Percentiles rank a stretch among this genome's conserved stretches.
phyloP scores from a whole-genome alignment of 2,329 filamentous ascomycete genomes.

The Gremmenia infestans region DNA sequence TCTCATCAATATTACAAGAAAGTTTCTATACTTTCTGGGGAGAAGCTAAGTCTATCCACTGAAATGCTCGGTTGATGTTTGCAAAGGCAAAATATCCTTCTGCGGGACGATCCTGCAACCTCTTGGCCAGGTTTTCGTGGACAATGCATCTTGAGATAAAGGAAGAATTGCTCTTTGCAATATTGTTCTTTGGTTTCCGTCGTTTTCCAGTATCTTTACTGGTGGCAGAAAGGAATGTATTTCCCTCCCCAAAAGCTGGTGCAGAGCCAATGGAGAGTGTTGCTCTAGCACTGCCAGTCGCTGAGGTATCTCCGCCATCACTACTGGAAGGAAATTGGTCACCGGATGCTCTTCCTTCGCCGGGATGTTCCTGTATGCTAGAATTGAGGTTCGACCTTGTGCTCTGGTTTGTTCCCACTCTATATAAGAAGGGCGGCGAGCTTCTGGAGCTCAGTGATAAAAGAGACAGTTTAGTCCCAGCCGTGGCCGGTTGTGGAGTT shows the following conservation, averaged over 20 bases:
- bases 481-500: slow-evolving; percentile 73
- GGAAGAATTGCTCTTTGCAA: slow-evolving; percentile 96
- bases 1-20: neutral
- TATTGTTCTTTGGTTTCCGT: slow-evolving; percentile 95
- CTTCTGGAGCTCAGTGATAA: slow-evolving; percentile 38
- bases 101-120: slow-evolving; percentile 68
- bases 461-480: slow-evolving; percentile 79
- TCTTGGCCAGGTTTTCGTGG: slow-evolving; percentile 74
- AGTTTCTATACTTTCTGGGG: slow-evolving; percentile 51
- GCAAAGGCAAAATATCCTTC: slow-evolving; percentile 88
- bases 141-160: slow-evolving; percentile 96
- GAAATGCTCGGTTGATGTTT: slow-evolving; percentile 91
- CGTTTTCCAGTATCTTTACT: slow-evolving; percentile 73
- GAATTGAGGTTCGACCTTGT: slow-evolving; percentile 39
- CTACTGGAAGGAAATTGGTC: slow-evolving; percentile 56
- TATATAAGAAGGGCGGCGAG: slow-evolving; percentile 49
- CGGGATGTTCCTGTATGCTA: slow-evolving; percentile 58
- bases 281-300: slow-evolving; percentile 38
- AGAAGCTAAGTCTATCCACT: slow-evolving; percentile 90
- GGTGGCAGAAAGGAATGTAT: slow-evolving; percentile 61
- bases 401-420: slow-evolving; percentile 47
- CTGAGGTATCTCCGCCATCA: slow-evolving; percentile 47
- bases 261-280: slow-evolving; percentile 34
- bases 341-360: slow-evolving; percentile 54
- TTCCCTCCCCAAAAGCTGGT: slow-evolving; percentile 82